Evolutionary conservation across 305 asterid genomes (phyloP).

Genomic region (Striga hermonthica): DNA sequence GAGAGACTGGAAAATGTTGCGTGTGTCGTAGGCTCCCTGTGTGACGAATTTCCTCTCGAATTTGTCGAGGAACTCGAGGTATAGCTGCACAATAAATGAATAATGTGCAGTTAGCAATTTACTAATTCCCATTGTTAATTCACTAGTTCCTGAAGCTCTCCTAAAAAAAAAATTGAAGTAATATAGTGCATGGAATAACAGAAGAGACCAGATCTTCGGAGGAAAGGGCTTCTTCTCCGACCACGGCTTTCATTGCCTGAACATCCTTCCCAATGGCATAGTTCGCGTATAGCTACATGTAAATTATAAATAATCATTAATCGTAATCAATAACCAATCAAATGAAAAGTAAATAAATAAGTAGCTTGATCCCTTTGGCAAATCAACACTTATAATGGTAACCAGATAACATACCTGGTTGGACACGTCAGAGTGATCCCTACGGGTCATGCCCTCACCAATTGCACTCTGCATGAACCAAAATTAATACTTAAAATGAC

Average conservation of each 20-base stretch:
- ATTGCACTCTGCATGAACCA: slow-evolving; percentile 79
- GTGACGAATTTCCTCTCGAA: slow-evolving; percentile 94
- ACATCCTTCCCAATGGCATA: slow-evolving; percentile 99
- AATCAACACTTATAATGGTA: background rate
- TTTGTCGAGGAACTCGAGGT: slow-evolving; percentile 94
- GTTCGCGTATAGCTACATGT: slow-evolving; percentile 78
- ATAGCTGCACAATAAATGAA: slow-evolving; percentile 48
- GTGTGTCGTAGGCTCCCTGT: slow-evolving; percentile 98
- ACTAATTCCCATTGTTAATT: no score
- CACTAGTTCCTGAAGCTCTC: no score
- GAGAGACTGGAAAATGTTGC: slow-evolving; percentile 94
- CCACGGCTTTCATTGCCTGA: slow-evolving; percentile 99
- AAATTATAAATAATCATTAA: slow-evolving; percentile 2
- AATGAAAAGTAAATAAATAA: background rate
- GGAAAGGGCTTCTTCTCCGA: slow-evolving; percentile 99
- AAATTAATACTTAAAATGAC: background rate
- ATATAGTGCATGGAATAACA: background rate
- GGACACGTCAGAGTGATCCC: slow-evolving; percentile 96
- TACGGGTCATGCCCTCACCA: slow-evolving; percentile 98
- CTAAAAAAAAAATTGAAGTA: background rate
- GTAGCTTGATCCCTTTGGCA: background rate
- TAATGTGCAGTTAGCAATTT: slow-evolving; percentile 26
- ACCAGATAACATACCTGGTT: slow-evolving; percentile 58
- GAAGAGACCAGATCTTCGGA: slow-evolving; percentile 90
- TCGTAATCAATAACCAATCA: background rate